These are phyloP conservation scores for Acacia acuminata DNA, from an alignment of 306 rosid species.

Conservation along the genomic window DNA sequence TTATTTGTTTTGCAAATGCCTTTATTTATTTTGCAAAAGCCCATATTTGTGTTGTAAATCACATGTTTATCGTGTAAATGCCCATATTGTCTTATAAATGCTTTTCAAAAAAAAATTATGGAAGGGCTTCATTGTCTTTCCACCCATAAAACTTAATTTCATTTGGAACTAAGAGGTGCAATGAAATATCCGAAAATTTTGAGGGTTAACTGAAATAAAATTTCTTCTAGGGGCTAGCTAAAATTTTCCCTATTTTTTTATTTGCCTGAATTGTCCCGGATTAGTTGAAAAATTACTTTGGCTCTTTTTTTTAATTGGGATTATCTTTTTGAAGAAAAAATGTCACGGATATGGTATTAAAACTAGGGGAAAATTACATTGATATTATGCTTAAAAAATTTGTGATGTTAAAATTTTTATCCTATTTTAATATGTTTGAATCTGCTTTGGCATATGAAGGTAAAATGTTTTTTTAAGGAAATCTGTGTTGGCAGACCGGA, in stretches of 20 bases:
- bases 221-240: too few species aligned
- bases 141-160: too few species aligned
- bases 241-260: background rate
- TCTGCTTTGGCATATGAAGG: background rate
- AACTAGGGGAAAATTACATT: background rate
- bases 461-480: background rate
- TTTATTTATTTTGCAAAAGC: too few species aligned
- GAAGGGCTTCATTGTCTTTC: too few species aligned
- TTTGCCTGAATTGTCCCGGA: background rate
- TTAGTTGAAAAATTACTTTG: constrained; percentile 17
- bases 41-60: too few species aligned
- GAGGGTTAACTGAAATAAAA: too few species aligned
- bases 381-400: background rate
- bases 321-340: background rate
- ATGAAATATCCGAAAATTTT: too few species aligned
- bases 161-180: fast-evolving
- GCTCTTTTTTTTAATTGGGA: background rate
- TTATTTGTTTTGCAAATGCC: too few species aligned
- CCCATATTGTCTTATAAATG: too few species aligned
- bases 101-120: too few species aligned
- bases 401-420: background rate
- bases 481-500: background rate
- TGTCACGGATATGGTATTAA: background rate
- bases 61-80: too few species aligned
- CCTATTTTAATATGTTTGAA: background rate